phyloP scores from a whole-genome alignment of 2,329 filamentous ascomycete species.

The Penicillium digitatum region DNA sequence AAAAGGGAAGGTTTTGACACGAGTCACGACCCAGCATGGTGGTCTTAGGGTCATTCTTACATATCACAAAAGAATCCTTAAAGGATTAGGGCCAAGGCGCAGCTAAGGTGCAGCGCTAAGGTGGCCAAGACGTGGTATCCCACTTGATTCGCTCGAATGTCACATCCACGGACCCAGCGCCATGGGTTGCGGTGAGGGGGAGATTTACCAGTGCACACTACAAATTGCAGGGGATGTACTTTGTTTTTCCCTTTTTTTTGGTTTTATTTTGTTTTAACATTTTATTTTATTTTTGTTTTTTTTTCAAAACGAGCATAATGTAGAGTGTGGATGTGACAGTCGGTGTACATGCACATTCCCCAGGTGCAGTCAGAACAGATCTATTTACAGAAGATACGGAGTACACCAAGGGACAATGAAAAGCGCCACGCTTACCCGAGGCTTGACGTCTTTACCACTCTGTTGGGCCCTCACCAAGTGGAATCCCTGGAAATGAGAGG shows the following conservation, averaged over 20 bases:
- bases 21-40: background rate
- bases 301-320: background rate
- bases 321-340: background rate
- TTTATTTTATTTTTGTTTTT: background rate
- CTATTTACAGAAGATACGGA: too few species aligned
- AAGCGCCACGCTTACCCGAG: background rate
- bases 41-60: conserved; percentile 3
- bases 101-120: background rate
- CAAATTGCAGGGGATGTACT: background rate
- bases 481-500: conserved; percentile 4
- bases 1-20: background rate
- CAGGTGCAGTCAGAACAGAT: too few species aligned
- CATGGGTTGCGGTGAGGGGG: conserved; percentile 3
- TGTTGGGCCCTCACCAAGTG: background rate
- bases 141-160: background rate
- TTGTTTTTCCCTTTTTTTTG: too few species aligned
- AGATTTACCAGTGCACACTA: background rate
- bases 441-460: background rate
- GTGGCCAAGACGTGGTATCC: background rate
- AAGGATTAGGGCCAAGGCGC: background rate
- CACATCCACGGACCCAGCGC: background rate
- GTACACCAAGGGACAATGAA: background rate
- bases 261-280: background rate
- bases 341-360: background rate
- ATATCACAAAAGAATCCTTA: background rate